Percentiles rank a stretch among this genome's conserved stretches.
phyloP scores from a whole-genome alignment of 2,329 filamentous ascomycete genomes.

The Cryphonectria carpinicola region DNA sequence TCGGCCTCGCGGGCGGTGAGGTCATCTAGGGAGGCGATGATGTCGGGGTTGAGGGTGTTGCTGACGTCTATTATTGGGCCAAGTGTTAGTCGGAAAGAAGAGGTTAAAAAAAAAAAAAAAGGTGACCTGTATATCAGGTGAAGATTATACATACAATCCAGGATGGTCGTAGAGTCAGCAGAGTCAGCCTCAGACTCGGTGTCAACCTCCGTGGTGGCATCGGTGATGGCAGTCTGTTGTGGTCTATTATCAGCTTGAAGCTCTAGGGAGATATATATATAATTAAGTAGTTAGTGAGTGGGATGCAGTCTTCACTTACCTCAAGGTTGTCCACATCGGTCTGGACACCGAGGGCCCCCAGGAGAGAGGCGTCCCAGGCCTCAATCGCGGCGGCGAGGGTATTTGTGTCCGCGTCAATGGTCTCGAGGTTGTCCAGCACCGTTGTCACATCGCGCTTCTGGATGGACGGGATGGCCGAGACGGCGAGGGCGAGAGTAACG shows the following conservation, averaged over 20 bases:
- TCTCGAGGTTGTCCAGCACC: constrained; percentile 22
- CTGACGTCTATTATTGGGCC: constrained; percentile 9
- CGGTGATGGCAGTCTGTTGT: constrained; percentile 16
- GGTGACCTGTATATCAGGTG: background rate
- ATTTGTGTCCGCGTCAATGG: constrained; percentile 20
- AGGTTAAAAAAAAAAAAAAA: background rate
- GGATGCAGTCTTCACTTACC: background rate
- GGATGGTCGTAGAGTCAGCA: constrained; percentile 24
- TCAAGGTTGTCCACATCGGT: constrained; percentile 10
- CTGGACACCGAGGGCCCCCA: constrained; percentile 22
- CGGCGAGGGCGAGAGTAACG: constrained; percentile 19
- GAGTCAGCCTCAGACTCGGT: constrained; percentile 19
- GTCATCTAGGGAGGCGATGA: constrained; percentile 22
- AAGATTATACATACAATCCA: constrained; percentile 1
- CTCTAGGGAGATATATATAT: background rate
- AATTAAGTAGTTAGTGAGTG: background rate
- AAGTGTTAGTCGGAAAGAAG: background rate
- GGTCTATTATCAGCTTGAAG: constrained; percentile 14
- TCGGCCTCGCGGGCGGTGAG: constrained; percentile 21
- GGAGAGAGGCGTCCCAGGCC: constrained; percentile 21
- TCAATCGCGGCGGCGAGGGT: constrained; percentile 21
- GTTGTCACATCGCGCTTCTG: constrained; percentile 18
- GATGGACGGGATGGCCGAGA: constrained; percentile 20
- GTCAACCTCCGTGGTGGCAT: constrained; percentile 20
- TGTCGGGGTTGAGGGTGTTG: constrained; percentile 21